A percentile compares a stretch with the other conserved stretches of the same genome.
These are phyloP conservation scores for Cylindrotheca closterium DNA, from an alignment of 108 stramenopile species.

Conservation along the genomic window DNA sequence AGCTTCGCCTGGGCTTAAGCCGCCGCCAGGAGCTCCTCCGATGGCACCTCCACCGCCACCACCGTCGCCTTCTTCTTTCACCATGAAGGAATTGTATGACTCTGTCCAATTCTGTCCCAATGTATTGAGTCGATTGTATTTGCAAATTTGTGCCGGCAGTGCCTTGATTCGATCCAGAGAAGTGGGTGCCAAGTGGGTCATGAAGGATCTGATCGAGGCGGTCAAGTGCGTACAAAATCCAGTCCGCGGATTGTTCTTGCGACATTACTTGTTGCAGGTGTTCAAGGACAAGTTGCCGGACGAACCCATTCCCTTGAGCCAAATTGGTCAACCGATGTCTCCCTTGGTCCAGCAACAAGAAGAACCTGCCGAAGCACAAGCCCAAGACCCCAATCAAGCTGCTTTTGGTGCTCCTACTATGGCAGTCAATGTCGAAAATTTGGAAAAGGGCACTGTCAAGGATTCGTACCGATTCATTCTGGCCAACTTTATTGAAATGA, in stretches of 20 bases:
- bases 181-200: constrained; percentile 71
- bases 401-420: constrained; percentile 14
- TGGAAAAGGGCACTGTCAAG: constrained; percentile 66
- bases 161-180: constrained; percentile 91
- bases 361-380: constrained; percentile 1
- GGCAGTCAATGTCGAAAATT: constrained; percentile 6
- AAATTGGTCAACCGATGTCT: constrained; percentile 5
- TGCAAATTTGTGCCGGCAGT: constrained; percentile 94
- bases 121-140: constrained; percentile 95
- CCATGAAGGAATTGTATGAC: constrained; percentile 90
- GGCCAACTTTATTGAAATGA: constrained; percentile 95
- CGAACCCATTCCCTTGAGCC: constrained; percentile 38
- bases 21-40: background rate
- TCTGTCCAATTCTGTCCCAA: constrained; percentile 91
- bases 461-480: constrained; percentile 95
- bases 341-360: constrained; percentile 4
- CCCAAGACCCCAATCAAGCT: background rate
- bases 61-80: constrained; percentile 33
- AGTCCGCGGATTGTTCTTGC: constrained; percentile 96
- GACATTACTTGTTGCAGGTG: constrained; percentile 92
- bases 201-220: constrained; percentile 94
- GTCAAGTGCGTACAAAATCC: constrained; percentile 99
- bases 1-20: background rate
- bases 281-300: constrained; percentile 93
- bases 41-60: constrained; percentile 1